phyloP scores from a whole-genome alignment of 148 eudicot species.

The Diospyros lotus region DNA sequence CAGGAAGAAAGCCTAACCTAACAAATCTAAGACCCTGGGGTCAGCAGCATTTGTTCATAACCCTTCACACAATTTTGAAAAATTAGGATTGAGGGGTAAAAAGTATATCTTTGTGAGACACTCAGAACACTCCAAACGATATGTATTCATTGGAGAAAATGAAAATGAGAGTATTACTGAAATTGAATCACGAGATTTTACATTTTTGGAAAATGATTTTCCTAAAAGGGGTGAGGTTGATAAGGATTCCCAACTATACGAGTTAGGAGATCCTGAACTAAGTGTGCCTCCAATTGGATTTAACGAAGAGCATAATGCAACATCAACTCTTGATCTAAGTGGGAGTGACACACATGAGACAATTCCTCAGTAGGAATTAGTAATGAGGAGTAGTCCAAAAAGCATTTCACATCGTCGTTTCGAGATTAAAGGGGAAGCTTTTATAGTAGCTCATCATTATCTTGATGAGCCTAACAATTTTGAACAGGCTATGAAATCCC shows the following conservation, averaged over 20 bases:
- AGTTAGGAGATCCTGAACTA: too few relatives aligned
- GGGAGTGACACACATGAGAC: too few relatives aligned
- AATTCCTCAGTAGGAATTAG: too few relatives aligned
- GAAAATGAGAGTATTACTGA: not conserved
- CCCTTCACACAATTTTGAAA: not conserved
- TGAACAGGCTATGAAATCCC: too few relatives aligned
- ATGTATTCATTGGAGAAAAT: not conserved
- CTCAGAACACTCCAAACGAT: not conserved
- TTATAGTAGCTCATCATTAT: too few relatives aligned
- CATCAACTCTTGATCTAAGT: too few relatives aligned
- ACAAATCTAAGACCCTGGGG: slow-evolving; percentile 6
- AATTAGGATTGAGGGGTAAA: slow-evolving; percentile 5
- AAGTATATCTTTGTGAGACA: slow-evolving; percentile 2
- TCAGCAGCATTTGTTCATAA: slow-evolving; percentile 5
- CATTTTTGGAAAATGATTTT: not conserved
- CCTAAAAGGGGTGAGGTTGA: not conserved
- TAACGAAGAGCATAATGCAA: too few relatives aligned
- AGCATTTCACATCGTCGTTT: too few relatives aligned
- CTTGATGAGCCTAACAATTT: too few relatives aligned
- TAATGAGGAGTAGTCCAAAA: too few relatives aligned
- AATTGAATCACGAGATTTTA: not conserved
- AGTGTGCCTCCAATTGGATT: too few relatives aligned
- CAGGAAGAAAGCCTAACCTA: not conserved
- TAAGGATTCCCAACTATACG: not conserved
- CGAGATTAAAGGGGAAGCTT: too few relatives aligned